phyloP scores from a whole-genome alignment of 192 early-diverging fungal genomes.

The Entomortierella lignicola region DNA sequence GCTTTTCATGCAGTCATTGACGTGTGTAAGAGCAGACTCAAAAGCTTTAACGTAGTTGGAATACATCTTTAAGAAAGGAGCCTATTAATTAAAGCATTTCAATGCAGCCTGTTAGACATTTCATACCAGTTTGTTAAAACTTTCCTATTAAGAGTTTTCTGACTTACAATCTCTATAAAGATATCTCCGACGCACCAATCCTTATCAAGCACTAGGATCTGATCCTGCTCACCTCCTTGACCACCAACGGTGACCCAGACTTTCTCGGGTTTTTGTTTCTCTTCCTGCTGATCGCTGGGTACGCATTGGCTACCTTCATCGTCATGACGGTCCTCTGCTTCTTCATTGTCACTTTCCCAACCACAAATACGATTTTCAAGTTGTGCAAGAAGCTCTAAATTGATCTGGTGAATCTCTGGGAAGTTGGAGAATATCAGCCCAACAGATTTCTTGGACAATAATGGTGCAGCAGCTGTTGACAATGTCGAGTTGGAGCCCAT shows the following conservation, averaged over 20 bases:
- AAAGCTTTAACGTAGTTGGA: constrained; percentile 88
- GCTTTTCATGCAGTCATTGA: constrained; percentile 58
- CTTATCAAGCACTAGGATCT: constrained; percentile 44
- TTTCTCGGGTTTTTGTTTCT: constrained; percentile 25
- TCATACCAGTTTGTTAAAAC: not conserved
- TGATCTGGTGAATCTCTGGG: constrained; percentile 69
- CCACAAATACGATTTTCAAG: constrained; percentile 67
- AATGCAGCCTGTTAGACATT: not conserved
- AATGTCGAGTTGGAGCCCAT: constrained; percentile 40
- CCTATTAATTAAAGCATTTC: no score
- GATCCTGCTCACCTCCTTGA: constrained; percentile 27
- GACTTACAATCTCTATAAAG: constrained; percentile 75
- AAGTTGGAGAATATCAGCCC: constrained; percentile 77
- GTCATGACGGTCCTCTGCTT: not conserved
- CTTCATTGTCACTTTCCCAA: constrained; percentile 47
- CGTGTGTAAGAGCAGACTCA: constrained; percentile 71
- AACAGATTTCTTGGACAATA: constrained; percentile 69
- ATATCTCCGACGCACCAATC: constrained; percentile 73
- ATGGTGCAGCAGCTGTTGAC: constrained; percentile 70
- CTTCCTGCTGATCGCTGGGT: constrained; percentile 34
- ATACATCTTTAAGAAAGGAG: constrained; percentile 85
- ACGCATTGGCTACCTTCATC: constrained; percentile 47
- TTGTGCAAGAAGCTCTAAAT: constrained; percentile 66
- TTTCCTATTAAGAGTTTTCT: not conserved
- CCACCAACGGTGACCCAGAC: constrained; percentile 32